Percentiles rank a stretch among this genome's conserved stretches.
Evolutionary conservation across 805 yeast species (phyloP).

Genomic region (Starmerella gropengiesseri): DNA sequence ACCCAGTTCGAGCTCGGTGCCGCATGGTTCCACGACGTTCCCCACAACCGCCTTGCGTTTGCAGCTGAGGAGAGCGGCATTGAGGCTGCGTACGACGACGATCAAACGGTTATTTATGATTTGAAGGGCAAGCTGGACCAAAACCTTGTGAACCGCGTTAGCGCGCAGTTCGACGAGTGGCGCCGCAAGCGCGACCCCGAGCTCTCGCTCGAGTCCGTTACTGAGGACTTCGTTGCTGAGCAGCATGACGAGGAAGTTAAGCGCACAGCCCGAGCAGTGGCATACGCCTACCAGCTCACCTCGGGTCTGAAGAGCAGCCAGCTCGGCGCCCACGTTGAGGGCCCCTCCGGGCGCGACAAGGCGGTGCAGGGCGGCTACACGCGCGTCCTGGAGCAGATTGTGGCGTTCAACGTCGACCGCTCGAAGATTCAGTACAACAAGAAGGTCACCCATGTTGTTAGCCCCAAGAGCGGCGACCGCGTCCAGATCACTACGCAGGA

Average conservation of each 20-base stretch:
- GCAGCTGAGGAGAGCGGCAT: conserved; percentile 19
- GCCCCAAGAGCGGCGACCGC: conserved; percentile 10
- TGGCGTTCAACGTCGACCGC: conserved; percentile 17
- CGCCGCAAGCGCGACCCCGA: conserved; percentile 11
- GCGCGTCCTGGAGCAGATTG: conserved; percentile 14
- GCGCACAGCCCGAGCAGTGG: conserved; percentile 13
- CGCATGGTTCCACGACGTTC: conserved; percentile 26
- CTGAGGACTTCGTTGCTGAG: conserved; percentile 11
- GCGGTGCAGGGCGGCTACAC: conserved; percentile 24
- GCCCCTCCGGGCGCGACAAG: conserved; percentile 23
- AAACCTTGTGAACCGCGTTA: conserved; percentile 8
- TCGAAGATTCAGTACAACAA: conserved; percentile 15
- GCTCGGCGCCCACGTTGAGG: conserved; percentile 12
- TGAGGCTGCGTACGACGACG: conserved; percentile 21
- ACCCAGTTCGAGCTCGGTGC: conserved; percentile 24
- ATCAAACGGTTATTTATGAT: conserved; percentile 17
- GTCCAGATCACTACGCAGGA: conserved; percentile 20
- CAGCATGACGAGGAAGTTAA: conserved; percentile 11
- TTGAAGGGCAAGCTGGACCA: conserved; percentile 19
- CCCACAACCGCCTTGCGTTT: conserved; percentile 20
- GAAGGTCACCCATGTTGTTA: conserved; percentile 16
- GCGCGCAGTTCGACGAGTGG: conserved; percentile 18
- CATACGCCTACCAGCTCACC: conserved; percentile 11
- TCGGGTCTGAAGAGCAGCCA: conserved; percentile 13
- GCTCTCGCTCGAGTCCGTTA: conserved; percentile 15